These are phyloP conservation scores for Saccharomycopsis babjevae DNA, from an alignment of 805 yeast species.

Conservation along the genomic window DNA sequence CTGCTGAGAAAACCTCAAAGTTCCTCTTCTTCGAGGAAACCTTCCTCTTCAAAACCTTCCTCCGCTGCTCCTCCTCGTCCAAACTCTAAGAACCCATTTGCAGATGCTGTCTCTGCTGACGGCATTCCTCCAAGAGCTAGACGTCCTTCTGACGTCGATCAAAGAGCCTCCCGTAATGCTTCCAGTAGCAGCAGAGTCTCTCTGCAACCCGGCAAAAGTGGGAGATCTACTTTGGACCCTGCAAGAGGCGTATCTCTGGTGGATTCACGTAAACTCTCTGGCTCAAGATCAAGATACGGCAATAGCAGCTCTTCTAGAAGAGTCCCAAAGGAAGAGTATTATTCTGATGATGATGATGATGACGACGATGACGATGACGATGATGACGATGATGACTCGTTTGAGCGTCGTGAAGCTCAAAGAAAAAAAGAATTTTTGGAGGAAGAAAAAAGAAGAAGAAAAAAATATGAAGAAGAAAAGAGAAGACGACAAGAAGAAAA, in stretches of 20 bases:
- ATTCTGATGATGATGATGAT: neutral
- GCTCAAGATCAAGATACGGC: neutral
- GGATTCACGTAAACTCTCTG: neutral
- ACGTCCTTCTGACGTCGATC: neutral
- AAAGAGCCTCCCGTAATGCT: neutral
- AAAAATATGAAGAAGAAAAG: slow-evolving; percentile 3
- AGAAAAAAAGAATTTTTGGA: slow-evolving; percentile 5
- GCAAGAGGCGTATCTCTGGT: neutral
- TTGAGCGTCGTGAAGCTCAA: slow-evolving; percentile 3
- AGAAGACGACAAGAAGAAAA: slow-evolving; percentile 5
- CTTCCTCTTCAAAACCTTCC: neutral
- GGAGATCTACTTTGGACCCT: slow-evolving; percentile 4
- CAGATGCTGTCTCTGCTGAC: slow-evolving; percentile 14
- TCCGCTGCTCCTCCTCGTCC: slow-evolving; percentile 16
- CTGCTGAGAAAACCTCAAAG: neutral
- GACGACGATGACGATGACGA: neutral
- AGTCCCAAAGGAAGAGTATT: neutral
- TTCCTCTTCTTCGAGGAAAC: neutral
- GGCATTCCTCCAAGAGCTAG: slow-evolving; percentile 2
- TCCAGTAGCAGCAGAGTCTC: neutral
- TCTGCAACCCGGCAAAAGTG: neutral
- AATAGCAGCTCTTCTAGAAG: neutral
- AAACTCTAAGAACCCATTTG: slow-evolving; percentile 16
- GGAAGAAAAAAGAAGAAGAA: slow-evolving; percentile 3
- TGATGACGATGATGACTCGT: neutral